Percentiles rank a stretch among this genome's conserved stretches.
These are phyloP conservation scores for Lepidopterella palustris DNA, from an alignment of 495 filamentous ascomycete genomes.

Conservation along the genomic window DNA sequence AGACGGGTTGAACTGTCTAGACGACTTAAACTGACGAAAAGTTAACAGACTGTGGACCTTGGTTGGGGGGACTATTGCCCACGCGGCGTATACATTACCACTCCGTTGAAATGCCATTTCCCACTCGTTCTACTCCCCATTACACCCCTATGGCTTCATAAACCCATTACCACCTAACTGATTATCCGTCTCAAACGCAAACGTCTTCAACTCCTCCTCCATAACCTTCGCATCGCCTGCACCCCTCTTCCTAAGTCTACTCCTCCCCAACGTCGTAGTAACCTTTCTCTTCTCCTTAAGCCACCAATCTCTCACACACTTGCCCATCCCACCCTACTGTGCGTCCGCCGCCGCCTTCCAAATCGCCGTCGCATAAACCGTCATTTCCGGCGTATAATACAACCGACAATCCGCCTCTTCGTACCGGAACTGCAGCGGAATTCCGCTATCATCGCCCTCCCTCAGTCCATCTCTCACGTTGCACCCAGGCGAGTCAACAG, in stretches of 20 bases:
- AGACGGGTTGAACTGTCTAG: too few species aligned
- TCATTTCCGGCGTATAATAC: slow-evolving; percentile 33
- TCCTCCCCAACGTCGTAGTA: background rate
- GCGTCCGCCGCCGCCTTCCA: slow-evolving; percentile 32
- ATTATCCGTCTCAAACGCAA: background rate
- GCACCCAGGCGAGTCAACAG: slow-evolving; percentile 13
- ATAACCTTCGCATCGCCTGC: background rate
- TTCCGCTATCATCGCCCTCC: slow-evolving; percentile 21
- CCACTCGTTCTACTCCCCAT: background rate
- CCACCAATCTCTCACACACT: too few species aligned
- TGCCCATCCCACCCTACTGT: slow-evolving; percentile 25
- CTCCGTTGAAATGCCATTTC: background rate
- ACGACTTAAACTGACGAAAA: too few species aligned
- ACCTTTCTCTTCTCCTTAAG: background rate
- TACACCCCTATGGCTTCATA: background rate
- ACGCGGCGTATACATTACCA: background rate
- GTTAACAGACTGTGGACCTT: too few species aligned
- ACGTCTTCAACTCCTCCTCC: background rate
- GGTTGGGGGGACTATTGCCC: background rate
- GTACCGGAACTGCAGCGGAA: slow-evolving; percentile 35
- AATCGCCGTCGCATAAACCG: slow-evolving; percentile 27
- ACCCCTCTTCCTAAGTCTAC: background rate
- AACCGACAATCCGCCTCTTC: slow-evolving; percentile 35
- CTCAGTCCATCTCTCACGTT: slow-evolving; percentile 34
- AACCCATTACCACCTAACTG: background rate